These are phyloP conservation scores for Hansenula anomala DNA, from an alignment of 1,139 yeast species.

Conservation along the genomic window DNA sequence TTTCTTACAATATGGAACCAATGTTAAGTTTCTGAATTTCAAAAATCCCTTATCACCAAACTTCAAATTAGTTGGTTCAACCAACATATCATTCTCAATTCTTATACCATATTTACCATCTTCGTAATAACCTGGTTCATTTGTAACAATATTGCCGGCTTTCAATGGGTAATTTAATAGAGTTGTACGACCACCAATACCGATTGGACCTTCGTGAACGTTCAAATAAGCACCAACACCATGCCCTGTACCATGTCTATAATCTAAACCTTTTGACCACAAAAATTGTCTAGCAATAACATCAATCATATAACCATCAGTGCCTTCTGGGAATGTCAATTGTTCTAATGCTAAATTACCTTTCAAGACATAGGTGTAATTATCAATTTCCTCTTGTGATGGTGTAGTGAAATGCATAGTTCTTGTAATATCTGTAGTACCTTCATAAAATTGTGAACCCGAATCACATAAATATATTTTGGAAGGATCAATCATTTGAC, in stretches of 20 bases:
- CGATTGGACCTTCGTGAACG: conserved; percentile 96
- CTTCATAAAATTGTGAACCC: conserved; percentile 91
- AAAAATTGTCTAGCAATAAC: conserved; percentile 83
- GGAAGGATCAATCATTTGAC: conserved; percentile 66
- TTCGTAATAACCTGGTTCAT: conserved; percentile 95
- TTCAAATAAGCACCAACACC: conserved; percentile 93
- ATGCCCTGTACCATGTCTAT: conserved; percentile 96
- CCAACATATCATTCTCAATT: conserved; percentile 76
- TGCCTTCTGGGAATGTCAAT: conserved; percentile 79
- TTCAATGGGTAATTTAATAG: conserved; percentile 27
- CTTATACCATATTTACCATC: conserved; percentile 93
- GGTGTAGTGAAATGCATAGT: conserved; percentile 82
- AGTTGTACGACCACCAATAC: conserved; percentile 65
- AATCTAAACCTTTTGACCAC: conserved; percentile 87
- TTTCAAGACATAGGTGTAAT: conserved; percentile 86
- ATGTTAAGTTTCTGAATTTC: conserved; percentile 80
- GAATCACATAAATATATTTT: conserved; percentile 86
- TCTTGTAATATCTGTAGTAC: conserved; percentile 95
- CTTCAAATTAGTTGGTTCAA: conserved; percentile 33
- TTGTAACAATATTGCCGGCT: conserved; percentile 74
- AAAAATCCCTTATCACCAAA: conserved; percentile 55
- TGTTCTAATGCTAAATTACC: conserved; percentile 83
- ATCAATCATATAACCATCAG: conserved; percentile 81
- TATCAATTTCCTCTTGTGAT: conserved; percentile 56
- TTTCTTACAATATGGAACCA: conserved; percentile 80